Evolutionary conservation across 768 basidiomycete genomes (phyloP), one percentile per base, ranked within the genome.

Genomic region (Candolleomyces aberdarensis): DNA sequence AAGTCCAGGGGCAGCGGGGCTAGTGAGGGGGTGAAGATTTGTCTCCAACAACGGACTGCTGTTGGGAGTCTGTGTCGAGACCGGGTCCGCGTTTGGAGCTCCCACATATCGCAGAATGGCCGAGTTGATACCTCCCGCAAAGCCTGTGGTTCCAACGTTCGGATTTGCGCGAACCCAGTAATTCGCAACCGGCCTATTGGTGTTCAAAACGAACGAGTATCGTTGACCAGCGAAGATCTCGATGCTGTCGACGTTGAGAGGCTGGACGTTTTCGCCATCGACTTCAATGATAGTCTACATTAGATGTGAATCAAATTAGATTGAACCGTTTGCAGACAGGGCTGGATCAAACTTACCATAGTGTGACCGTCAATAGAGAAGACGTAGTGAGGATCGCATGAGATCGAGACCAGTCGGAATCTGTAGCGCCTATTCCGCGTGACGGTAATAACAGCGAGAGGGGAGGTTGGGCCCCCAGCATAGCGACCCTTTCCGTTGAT

Each of bases 41-140:
- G 70, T 73, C 63, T 82, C 82, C 3, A 73, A 46, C 31, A 82
- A 64, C 1, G 69, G 72, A 17, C 69, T 74, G 0, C 32, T 74
- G 0, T 32, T 62, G 5, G 59, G 20, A 1, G 72, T 66, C 8
- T 73, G 69, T 1, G 59, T 69, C 1, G 77, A 77, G 0, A 73
- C 76, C 0, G 83, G 83, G 44, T 83, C 74, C 0, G 59, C 62
- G 13, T 51, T 57, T 1, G 72, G 62, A 0, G 81, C 83, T 17
- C 81, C 80, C 13, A 49, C 60, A 67, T 85, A 85, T 13, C 80
- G 77, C 8, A 85, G 70, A 51, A 85, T 83, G 2, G 82, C 86
- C 17, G 80, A 83, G 66, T 83, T 86, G 20, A 81, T 63, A 17
- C 83, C 83, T 15, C 68, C 66, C 9, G 26, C 62, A 55, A 69